Conservation (phyloP, 495 filamentous ascomycete genomes). For the Chaetomium fimeti region DNA sequence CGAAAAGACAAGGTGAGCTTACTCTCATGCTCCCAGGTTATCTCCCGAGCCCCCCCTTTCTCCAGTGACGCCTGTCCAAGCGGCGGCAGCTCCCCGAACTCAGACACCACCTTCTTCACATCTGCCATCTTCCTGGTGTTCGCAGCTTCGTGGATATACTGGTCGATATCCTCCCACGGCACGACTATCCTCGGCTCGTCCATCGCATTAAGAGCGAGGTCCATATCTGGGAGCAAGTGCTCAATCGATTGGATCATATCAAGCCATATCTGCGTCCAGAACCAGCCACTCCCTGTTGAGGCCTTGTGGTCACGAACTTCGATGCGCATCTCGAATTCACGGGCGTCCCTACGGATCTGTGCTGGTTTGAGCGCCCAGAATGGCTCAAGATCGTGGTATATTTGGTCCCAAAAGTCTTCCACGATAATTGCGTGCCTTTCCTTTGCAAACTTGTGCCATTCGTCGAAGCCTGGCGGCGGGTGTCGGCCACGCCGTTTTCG, state of each 20-base stretch:
- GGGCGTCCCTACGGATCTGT: slow-evolving; percentile 54
- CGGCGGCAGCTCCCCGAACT: slow-evolving; percentile 37
- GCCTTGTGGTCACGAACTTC: slow-evolving; percentile 58
- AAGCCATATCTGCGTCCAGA: slow-evolving; percentile 63
- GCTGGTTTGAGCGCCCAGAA: slow-evolving; percentile 65
- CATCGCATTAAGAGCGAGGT: slow-evolving; percentile 65
- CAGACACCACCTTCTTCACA: slow-evolving; percentile 32
- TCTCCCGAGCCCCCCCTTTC: slow-evolving; percentile 30
- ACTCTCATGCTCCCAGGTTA: slow-evolving; percentile 48
- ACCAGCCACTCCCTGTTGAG: slow-evolving; percentile 54
- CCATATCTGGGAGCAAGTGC: slow-evolving; percentile 66
- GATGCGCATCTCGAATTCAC: slow-evolving; percentile 58
- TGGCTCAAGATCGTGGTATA: slow-evolving; percentile 66
- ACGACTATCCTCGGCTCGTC: slow-evolving; percentile 68
- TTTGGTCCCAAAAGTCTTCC: slow-evolving; percentile 71
- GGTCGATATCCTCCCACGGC: slow-evolving; percentile 63
- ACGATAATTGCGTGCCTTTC: slow-evolving; percentile 59
- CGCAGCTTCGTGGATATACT: slow-evolving; percentile 54
- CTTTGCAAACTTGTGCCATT: slow-evolving; percentile 66
- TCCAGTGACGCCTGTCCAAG: slow-evolving; percentile 34
- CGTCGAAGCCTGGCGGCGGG: slow-evolving; percentile 69
- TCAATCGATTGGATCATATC: slow-evolving; percentile 57
- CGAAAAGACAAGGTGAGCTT: slow-evolving; percentile 24
- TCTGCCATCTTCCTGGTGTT: slow-evolving; percentile 45
- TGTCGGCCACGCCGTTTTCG: slow-evolving; percentile 62